Conservation (phyloP, 257 asterid genomes). For the Forsythia suspensa region DNA sequence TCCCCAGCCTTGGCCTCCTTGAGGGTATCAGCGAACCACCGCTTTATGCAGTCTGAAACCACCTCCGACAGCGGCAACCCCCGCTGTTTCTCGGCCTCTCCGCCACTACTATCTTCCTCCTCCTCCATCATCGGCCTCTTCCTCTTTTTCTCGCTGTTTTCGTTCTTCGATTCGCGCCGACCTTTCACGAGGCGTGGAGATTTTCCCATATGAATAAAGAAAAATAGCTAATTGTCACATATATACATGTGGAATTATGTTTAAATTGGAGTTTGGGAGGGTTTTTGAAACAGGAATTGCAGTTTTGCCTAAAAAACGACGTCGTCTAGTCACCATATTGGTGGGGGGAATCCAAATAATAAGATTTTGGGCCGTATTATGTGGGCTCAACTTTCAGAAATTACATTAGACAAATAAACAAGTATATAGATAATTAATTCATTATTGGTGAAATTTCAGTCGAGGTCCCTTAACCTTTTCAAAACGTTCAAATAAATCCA, state of each 20-base stretch:
- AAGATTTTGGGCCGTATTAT: too few species aligned
- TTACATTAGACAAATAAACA: too few species aligned
- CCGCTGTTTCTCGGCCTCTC: constrained; percentile 20
- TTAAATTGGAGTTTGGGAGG: not conserved
- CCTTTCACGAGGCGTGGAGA: not conserved
- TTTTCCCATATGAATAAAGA: not conserved
- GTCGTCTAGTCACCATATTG: too few species aligned
- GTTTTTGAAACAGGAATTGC: not conserved
- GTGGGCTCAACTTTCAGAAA: too few species aligned
- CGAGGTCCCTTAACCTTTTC: too few species aligned
- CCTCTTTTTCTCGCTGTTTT: constrained; percentile 15
- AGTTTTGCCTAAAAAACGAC: too few species aligned
- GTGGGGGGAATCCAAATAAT: too few species aligned
- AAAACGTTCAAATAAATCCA: too few species aligned
- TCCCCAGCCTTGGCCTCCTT: constrained; percentile 76
- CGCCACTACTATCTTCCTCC: constrained; percentile 22
- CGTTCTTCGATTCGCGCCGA: constrained; percentile 7
- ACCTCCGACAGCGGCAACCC: constrained; percentile 53
- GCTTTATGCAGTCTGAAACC: constrained; percentile 58
- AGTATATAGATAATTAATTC: too few species aligned
- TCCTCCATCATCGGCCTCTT: constrained; percentile 27
- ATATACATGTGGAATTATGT: not conserved
- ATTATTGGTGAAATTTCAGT: too few species aligned
- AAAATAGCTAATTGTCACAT: not conserved
- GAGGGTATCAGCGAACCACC: constrained; percentile 78